Evolutionary conservation across 257 asterid species (phyloP).

Genomic region (Craterostigma plantagineum): DNA sequence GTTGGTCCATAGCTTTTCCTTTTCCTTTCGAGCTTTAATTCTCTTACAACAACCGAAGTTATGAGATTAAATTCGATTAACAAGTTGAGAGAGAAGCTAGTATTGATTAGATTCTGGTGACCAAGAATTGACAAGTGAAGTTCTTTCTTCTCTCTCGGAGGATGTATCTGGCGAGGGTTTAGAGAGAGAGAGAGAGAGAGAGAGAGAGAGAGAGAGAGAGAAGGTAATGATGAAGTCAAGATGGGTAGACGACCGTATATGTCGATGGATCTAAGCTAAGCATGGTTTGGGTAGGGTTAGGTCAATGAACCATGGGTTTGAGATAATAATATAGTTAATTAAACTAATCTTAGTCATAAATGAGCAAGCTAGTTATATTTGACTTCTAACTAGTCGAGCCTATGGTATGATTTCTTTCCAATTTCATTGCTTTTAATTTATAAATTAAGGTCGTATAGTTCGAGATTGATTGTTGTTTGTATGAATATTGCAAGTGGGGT

Average conservation of each 20-base stretch:
- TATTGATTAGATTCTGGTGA: slow-evolving; percentile 11
- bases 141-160: neutral
- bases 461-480: too few relatives aligned
- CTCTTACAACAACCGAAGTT: too few relatives aligned
- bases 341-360: too few relatives aligned
- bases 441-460: too few relatives aligned
- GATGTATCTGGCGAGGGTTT: too few relatives aligned
- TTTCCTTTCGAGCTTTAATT: neutral
- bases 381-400: too few relatives aligned
- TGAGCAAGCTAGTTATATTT: too few relatives aligned
- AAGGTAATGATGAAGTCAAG: slow-evolving; percentile 7
- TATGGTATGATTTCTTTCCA: too few relatives aligned
- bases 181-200: slow-evolving; percentile 4
- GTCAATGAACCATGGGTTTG: slow-evolving; percentile 11
- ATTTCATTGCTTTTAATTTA: too few relatives aligned
- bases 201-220: slow-evolving; percentile 12
- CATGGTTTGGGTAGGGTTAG: slow-evolving; percentile 41
- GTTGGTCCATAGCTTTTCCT: slow-evolving; percentile 73
- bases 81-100: neutral
- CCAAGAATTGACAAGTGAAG: slow-evolving; percentile 22
- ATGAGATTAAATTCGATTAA: too few relatives aligned
- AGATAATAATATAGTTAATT: neutral
- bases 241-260: slow-evolving; percentile 13
- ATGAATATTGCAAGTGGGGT: too few relatives aligned
- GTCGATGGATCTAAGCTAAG: slow-evolving; percentile 13